phyloP scores from a whole-genome alignment of 495 filamentous ascomycete genomes.

The Talaromyces wortmannii region DNA sequence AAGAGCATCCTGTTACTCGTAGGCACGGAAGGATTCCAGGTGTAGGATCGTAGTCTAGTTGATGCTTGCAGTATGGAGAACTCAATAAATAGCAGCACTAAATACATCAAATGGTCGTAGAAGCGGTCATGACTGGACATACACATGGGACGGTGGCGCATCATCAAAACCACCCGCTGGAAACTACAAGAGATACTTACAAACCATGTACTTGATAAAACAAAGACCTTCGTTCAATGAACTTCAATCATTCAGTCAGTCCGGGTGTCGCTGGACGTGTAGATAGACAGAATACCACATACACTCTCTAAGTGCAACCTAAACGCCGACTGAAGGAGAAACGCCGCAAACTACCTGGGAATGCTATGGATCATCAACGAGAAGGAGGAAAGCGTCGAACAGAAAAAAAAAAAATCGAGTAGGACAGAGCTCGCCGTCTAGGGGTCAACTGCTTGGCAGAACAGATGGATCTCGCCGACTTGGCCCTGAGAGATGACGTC shows the following conservation, averaged over 20 bases:
- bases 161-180: too few relatives aligned
- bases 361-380: conserved; percentile 3
- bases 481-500: conserved; percentile 55
- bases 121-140: neutral
- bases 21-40: neutral
- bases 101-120: neutral
- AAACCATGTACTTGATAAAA: too few relatives aligned
- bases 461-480: conserved; percentile 82
- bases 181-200: too few relatives aligned
- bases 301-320: neutral
- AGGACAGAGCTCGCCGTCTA: too few relatives aligned
- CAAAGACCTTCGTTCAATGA: too few relatives aligned
- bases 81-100: neutral
- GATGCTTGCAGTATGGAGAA: neutral
- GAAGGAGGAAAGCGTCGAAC: conserved; percentile 5
- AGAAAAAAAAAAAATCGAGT: neutral
- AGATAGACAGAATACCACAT: neutral
- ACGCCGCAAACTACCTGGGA: neutral
- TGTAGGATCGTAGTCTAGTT: neutral
- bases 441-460: conserved; percentile 46
- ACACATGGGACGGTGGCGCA: too few relatives aligned
- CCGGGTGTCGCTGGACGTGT: too few relatives aligned
- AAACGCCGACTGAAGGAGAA: neutral
- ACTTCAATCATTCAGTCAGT: too few relatives aligned
- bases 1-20: neutral